A percentile compares a stretch with the other conserved stretches of the same genome.
Evolutionary conservation across 352 stramenopile species (phyloP).

Genomic region (Thraustochytrium sp.): DNA sequence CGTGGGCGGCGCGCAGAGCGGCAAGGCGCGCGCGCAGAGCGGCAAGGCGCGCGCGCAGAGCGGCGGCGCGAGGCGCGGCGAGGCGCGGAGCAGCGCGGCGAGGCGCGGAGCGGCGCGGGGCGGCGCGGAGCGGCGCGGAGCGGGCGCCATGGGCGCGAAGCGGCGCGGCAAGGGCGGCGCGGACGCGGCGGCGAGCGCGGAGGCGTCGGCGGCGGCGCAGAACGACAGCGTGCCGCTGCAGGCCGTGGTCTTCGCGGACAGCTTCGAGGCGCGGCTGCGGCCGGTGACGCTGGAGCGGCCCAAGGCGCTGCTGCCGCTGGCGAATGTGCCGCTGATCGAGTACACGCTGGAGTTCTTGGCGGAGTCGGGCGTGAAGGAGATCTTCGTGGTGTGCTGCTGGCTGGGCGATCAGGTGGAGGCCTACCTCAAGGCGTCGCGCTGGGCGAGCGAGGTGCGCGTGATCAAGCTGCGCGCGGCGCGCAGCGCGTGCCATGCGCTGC

Average conservation of each 20-base stretch:
- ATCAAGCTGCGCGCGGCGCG: conserved; percentile 69
- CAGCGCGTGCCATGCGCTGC: conserved; percentile 85
- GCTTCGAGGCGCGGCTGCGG: conserved; percentile 28
- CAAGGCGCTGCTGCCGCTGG: conserved; percentile 89
- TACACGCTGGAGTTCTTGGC: conserved; percentile 94
- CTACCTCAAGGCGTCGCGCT: conserved; percentile 67
- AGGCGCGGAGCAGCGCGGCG: too few relatives aligned
- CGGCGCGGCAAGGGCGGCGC: neutral
- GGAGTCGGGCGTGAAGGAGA: conserved; percentile 83
- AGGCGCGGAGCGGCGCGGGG: too few relatives aligned
- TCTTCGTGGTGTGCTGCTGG: conserved; percentile 86
- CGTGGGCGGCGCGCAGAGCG: too few relatives aligned
- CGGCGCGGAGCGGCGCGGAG: too few relatives aligned
- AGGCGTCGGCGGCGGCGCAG: neutral
- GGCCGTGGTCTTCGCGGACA: conserved; percentile 30
- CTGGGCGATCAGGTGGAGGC: conserved; percentile 75
- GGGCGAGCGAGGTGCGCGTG: conserved; percentile 57
- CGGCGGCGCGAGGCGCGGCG: too few relatives aligned
- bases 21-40: too few relatives aligned
- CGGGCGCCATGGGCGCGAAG: too few relatives aligned
- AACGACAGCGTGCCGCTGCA: conserved; percentile 7
- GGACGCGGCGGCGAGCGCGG: neutral
- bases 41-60: too few relatives aligned
- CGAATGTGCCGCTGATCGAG: conserved; percentile 93
- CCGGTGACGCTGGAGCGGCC: conserved; percentile 51